These are phyloP conservation scores for Akebia trifoliata DNA, from an alignment of 164 flowering plant species.

Conservation along the genomic window DNA sequence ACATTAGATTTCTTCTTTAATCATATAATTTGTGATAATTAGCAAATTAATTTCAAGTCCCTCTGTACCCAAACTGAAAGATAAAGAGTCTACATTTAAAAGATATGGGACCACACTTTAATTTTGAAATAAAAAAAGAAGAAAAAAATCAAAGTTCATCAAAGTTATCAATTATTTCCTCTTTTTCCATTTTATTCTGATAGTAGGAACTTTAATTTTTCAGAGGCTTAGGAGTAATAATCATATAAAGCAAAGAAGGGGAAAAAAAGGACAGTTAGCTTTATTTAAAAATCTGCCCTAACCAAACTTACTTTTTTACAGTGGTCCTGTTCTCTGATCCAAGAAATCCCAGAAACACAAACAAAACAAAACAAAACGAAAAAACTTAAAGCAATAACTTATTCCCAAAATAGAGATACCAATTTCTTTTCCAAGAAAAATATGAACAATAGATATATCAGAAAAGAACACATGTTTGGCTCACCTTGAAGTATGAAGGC, in stretches of 20 bases:
- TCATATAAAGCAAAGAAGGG: slow-evolving; percentile 28
- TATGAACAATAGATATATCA: not conserved
- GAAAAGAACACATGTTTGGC: not conserved
- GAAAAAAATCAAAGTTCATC: slow-evolving; percentile 1
- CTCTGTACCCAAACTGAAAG: no score
- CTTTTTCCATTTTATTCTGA: slow-evolving; percentile 10
- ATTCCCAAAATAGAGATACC: not conserved
- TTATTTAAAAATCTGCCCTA: slow-evolving; percentile 18
- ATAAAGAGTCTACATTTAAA: no score
- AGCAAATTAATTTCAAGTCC: no score
- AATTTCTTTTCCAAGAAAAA: not conserved
- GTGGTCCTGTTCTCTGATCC: slow-evolving; percentile 28
- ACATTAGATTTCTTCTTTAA: no score
- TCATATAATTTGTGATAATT: no score
- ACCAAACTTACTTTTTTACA: slow-evolving; percentile 25
- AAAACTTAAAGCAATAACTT: not conserved
- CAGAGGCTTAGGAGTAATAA: slow-evolving; percentile 12
- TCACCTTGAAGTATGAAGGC: slow-evolving; percentile 76
- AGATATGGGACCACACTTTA: not conserved
- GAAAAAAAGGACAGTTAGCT: slow-evolving; percentile 26
- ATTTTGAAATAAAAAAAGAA: not conserved
- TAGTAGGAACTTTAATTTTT: slow-evolving; percentile 9
- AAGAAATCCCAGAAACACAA: slow-evolving; percentile 11
- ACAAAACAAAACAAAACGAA: slow-evolving; percentile 2
- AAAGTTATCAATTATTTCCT: slow-evolving; percentile 2